Evolutionary conservation across 768 basidiomycete genomes (phyloP).

Genomic region (Lactifluus pinguis): DNA sequence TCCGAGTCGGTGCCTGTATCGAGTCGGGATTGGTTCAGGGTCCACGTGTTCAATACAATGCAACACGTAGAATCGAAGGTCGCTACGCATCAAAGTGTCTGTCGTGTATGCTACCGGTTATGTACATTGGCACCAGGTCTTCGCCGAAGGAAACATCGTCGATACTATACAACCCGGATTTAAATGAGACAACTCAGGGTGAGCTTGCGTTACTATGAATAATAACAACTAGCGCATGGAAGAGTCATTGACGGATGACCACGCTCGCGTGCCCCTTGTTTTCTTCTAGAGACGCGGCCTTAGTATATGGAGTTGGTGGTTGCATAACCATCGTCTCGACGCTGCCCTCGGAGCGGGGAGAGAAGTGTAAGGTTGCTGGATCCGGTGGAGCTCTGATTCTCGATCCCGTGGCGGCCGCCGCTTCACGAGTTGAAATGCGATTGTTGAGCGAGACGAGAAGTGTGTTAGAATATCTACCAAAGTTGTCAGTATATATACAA

Average conservation of each 20-base stretch:
- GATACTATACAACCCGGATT: background rate
- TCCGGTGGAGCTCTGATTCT: too few relatives aligned
- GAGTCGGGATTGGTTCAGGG: too few relatives aligned
- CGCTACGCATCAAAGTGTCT: background rate
- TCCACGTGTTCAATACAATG: too few relatives aligned
- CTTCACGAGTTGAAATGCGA: background rate
- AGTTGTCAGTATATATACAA: background rate
- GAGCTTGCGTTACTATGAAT: background rate
- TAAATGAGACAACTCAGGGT: background rate
- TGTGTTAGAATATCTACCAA: background rate
- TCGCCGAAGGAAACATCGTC: background rate
- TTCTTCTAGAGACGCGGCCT: background rate
- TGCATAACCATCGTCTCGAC: background rate
- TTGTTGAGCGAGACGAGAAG: constrained; percentile 6
- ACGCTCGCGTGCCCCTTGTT: background rate
- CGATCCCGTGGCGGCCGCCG: background rate
- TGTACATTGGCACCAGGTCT: background rate
- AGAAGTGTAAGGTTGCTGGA: too few relatives aligned
- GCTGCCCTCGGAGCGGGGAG: too few relatives aligned
- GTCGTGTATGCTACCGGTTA: background rate
- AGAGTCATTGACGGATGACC: background rate
- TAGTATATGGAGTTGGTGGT: background rate
- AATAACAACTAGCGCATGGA: background rate
- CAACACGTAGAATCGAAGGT: background rate
- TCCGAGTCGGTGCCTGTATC: too few relatives aligned